Percentiles rank a stretch among this genome's conserved stretches.
These are phyloP conservation scores for Candida methanosorbosa DNA, from an alignment of 805 yeast species.

Conservation along the genomic window DNA sequence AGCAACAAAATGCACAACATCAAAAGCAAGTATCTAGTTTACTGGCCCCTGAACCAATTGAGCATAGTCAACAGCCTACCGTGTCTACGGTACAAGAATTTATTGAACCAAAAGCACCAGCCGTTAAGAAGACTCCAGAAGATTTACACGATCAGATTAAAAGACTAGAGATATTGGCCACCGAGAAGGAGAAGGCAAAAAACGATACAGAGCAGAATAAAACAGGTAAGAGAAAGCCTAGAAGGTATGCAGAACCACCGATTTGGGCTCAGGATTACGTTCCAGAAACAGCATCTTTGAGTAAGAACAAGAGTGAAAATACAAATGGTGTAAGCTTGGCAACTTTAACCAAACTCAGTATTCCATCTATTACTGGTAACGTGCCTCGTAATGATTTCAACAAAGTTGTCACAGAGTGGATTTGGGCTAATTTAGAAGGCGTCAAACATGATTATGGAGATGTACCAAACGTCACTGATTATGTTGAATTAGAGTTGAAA, in stretches of 20 bases:
- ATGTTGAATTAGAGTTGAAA: conserved; percentile 66
- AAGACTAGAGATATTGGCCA: conserved; percentile 9
- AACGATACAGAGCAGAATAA: conserved; percentile 14
- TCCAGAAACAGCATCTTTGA: conserved; percentile 19
- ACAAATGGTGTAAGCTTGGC: conserved; percentile 1
- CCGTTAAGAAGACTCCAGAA: conserved; percentile 4
- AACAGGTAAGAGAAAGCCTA: conserved; percentile 36
- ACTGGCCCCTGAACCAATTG: not conserved
- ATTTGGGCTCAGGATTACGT: conserved; percentile 78
- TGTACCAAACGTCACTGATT: conserved; percentile 32
- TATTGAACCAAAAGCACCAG: conserved; percentile 4
- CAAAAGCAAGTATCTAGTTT: not conserved
- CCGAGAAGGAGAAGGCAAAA: conserved; percentile 5
- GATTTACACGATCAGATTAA: conserved; percentile 19
- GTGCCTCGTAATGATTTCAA: conserved; percentile 76
- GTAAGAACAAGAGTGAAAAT: conserved; percentile 3
- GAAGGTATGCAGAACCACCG: conserved; percentile 57
- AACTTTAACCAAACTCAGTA: conserved; percentile 12
- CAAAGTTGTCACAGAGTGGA: conserved; percentile 80
- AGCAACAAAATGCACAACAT: not conserved
- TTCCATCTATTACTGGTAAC: conserved; percentile 58
- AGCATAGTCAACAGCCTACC: not conserved
- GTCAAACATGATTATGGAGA: conserved; percentile 38
- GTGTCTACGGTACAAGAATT: not conserved
- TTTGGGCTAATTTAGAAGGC: conserved; percentile 70